Conservation (phyloP, 2,329 filamentous ascomycete genomes). For the Myriosclerotinia scirpicola region DNA sequence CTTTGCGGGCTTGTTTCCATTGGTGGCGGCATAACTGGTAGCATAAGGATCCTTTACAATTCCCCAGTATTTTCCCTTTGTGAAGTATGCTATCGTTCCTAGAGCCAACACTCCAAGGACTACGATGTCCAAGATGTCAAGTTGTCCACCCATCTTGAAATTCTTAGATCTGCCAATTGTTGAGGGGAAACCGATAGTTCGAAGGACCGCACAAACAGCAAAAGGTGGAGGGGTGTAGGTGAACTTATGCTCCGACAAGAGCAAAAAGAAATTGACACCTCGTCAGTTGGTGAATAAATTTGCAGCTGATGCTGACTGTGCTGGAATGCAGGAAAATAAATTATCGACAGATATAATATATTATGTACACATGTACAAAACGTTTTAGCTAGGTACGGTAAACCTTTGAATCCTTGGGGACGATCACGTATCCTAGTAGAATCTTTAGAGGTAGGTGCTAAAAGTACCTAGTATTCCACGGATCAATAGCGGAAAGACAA, state of each 20-base stretch:
- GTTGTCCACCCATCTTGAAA: slow-evolving; percentile 70
- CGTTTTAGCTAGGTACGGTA: slow-evolving; percentile 11
- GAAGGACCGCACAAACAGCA: neutral
- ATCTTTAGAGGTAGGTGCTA: neutral
- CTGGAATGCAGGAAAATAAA: neutral
- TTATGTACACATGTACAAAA: slow-evolving; percentile 23
- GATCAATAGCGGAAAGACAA: neutral
- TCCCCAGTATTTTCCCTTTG: slow-evolving; percentile 93
- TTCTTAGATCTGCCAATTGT: neutral
- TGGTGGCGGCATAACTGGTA: slow-evolving; percentile 66
- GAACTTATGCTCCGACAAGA: slow-evolving; percentile 13
- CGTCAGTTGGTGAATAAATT: neutral
- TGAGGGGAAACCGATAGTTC: neutral
- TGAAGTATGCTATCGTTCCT: slow-evolving; percentile 93
- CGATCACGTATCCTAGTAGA: slow-evolving; percentile 6
- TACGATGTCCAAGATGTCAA: slow-evolving; percentile 92
- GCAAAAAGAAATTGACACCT: slow-evolving; percentile 32
- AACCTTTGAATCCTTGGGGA: slow-evolving; percentile 3
- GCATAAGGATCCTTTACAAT: slow-evolving; percentile 87
- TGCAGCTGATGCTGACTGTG: slow-evolving; percentile 19
- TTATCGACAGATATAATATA: slow-evolving; percentile 14
- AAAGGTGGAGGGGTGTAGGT: neutral
- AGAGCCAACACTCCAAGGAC: slow-evolving; percentile 84
- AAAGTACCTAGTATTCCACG: neutral
- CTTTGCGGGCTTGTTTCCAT: slow-evolving; percentile 73